Percentiles rank a stretch among this genome's conserved stretches.
These are phyloP conservation scores for Hemileccinum rubropunctum DNA, from an alignment of 768 basidiomycete genomes.

Conservation along the genomic window DNA sequence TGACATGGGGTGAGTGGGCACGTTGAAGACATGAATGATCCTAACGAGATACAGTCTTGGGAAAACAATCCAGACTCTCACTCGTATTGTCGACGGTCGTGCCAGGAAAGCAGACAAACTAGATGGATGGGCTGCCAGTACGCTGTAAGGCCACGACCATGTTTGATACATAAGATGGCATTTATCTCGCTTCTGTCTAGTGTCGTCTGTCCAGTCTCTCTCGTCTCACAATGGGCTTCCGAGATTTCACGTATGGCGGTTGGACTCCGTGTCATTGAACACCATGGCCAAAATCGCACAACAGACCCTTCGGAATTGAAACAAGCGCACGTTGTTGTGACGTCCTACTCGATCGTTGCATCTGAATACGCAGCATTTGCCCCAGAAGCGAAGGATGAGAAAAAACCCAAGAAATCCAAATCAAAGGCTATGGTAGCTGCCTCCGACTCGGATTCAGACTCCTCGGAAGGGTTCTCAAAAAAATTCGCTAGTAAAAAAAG, in stretches of 20 bases:
- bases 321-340: slow-evolving; percentile 72
- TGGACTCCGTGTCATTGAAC: slow-evolving; percentile 67
- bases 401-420: slow-evolving; percentile 44
- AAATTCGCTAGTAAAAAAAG: slow-evolving; percentile 40
- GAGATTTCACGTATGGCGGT: slow-evolving; percentile 76
- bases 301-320: slow-evolving; percentile 56
- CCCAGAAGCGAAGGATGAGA: slow-evolving; percentile 53
- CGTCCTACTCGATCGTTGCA: slow-evolving; percentile 82
- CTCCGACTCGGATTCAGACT: slow-evolving; percentile 33
- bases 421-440: slow-evolving; percentile 28
- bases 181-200: slow-evolving; percentile 37
- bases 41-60: slow-evolving; percentile 52
- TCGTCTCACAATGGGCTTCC: slow-evolving; percentile 88
- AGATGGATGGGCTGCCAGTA: slow-evolving; percentile 69
- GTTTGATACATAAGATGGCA: neutral
- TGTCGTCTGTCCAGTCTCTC: slow-evolving; percentile 82
- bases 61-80: slow-evolving; percentile 89
- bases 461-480: slow-evolving; percentile 40
- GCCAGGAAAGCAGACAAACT: slow-evolving; percentile 66
- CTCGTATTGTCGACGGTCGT: slow-evolving; percentile 81
- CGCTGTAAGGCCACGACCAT: slow-evolving; percentile 50
- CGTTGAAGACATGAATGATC: neutral
- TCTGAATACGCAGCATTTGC: slow-evolving; percentile 67
- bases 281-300: slow-evolving; percentile 77
- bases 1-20: slow-evolving; percentile 68